Evolutionary conservation across 2,329 filamentous ascomycete species (phyloP).

Genomic region (Penicillium oxalicum): DNA sequence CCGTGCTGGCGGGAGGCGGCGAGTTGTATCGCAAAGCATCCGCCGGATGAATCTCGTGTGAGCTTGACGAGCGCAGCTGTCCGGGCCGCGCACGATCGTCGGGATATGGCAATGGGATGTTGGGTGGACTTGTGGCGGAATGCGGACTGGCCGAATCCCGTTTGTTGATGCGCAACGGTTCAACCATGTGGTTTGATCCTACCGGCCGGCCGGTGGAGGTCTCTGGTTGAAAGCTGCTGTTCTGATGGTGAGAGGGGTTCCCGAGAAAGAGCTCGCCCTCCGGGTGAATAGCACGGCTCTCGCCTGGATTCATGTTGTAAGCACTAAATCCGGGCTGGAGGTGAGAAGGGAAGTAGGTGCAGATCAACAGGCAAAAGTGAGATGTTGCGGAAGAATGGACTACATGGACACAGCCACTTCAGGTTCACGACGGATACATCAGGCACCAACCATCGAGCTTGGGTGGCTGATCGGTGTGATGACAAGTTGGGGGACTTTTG

Average conservation of each 20-base stretch:
- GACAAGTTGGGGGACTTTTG: background rate
- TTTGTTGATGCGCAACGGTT: slow-evolving; percentile 80
- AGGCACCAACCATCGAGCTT: slow-evolving; percentile 14
- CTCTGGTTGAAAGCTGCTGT: slow-evolving; percentile 37
- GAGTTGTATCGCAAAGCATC: slow-evolving; percentile 24
- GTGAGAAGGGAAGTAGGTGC: background rate
- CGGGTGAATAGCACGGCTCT: slow-evolving; percentile 57
- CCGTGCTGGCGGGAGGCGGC: slow-evolving; percentile 23
- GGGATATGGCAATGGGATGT: slow-evolving; percentile 64
- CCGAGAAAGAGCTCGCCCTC: slow-evolving; percentile 74
- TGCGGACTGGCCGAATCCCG: slow-evolving; percentile 59
- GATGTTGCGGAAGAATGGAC: slow-evolving; percentile 4
- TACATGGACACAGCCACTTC: slow-evolving; percentile 1
- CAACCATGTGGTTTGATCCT: slow-evolving; percentile 51
- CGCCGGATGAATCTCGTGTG: slow-evolving; percentile 26
- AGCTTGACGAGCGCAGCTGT: slow-evolving; percentile 28
- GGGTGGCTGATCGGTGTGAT: slow-evolving; percentile 12
- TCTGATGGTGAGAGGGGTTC: slow-evolving; percentile 47
- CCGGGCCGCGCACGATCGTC: slow-evolving; percentile 50
- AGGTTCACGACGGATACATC: background rate
- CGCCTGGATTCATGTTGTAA: slow-evolving; percentile 40
- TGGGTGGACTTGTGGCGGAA: slow-evolving; percentile 32
- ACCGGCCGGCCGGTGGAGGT: slow-evolving; percentile 1
- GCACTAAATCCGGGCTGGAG: background rate
- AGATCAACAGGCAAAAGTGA: slow-evolving; percentile 2